Percentiles rank a stretch among this genome's conserved stretches.
phyloP scores from a whole-genome alignment of 2,329 filamentous ascomycete genomes.

The Beauveria caledonica region DNA sequence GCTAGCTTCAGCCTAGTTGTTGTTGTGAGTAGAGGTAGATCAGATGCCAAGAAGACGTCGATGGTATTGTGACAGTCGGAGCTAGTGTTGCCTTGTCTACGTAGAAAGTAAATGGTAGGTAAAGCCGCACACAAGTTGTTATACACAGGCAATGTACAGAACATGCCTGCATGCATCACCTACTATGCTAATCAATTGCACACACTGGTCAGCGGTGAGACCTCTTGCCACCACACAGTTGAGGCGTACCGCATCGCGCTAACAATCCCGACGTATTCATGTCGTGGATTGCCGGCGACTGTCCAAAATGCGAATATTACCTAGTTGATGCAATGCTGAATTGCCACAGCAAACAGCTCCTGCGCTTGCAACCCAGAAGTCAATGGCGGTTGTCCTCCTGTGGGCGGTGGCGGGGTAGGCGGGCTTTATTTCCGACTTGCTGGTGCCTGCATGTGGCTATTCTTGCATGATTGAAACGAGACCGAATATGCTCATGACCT shows the following conservation, averaged over 20 bases:
- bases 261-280: background rate
- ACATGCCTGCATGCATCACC: background rate
- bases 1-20: background rate
- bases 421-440: background rate
- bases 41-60: conserved; percentile 2
- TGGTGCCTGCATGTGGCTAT: background rate
- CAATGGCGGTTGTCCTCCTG: background rate
- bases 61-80: background rate
- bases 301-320: no score
- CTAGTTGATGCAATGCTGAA: background rate
- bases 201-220: background rate
- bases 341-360: background rate
- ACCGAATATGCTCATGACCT: conserved; percentile 5
- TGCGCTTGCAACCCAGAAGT: background rate
- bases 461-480: conserved; percentile 9
- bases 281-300: no score
- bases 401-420: background rate
- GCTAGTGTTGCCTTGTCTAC: background rate
- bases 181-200: background rate
- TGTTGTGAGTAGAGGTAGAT: background rate
- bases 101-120: no score
- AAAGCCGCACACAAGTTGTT: background rate
- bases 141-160: background rate
- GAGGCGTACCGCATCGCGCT: background rate
- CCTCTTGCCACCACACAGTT: background rate